These are phyloP conservation scores for Penicillium sp. DNA, from an alignment of 2,329 filamentous ascomycete genomes.

Conservation along the genomic window DNA sequence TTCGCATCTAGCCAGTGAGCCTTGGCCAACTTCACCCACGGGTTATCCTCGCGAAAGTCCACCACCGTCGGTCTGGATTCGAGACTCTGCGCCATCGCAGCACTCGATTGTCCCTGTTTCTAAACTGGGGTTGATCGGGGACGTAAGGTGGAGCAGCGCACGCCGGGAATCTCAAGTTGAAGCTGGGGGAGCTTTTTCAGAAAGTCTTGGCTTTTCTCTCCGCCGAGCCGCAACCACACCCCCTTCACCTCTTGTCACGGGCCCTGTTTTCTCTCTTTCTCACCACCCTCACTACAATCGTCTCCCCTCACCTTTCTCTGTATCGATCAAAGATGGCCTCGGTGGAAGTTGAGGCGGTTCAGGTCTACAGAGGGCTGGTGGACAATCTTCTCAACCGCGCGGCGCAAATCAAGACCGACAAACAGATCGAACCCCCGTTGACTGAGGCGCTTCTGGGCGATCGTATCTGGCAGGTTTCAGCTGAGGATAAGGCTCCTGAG, in stretches of 20 bases:
- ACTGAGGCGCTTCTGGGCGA: constrained; percentile 61
- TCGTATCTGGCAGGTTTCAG: constrained; percentile 40
- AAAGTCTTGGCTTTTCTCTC: constrained; percentile 27
- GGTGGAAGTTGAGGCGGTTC: constrained; percentile 34
- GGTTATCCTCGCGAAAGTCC: constrained; percentile 43
- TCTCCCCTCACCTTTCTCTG: background rate
- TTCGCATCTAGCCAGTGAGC: constrained; percentile 81
- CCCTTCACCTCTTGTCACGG: constrained; percentile 3
- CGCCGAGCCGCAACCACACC: constrained; percentile 32
- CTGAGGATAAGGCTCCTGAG: constrained; percentile 18
- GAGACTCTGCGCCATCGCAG: constrained; percentile 59
- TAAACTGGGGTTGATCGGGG: constrained; percentile 16
- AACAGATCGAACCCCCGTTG: constrained; percentile 71
- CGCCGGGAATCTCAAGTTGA: constrained; percentile 27
- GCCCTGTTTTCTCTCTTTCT: constrained; percentile 2
- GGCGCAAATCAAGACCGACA: constrained; percentile 57
- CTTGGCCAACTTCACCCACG: constrained; percentile 69
- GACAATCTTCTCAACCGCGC: constrained; percentile 60
- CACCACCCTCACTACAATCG: constrained; percentile 6
- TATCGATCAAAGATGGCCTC: constrained; percentile 29
- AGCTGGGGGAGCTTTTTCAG: constrained; percentile 33
- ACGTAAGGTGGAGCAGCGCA: constrained; percentile 29
- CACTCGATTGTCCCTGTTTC: constrained; percentile 40
- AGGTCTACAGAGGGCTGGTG: constrained; percentile 55
- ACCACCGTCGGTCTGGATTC: constrained; percentile 45